A percentile compares a stretch with the other conserved stretches of the same genome.
These are phyloP conservation scores for Cladobotryum protrusum DNA, from an alignment of 2,329 filamentous ascomycete species.

Conservation along the genomic window DNA sequence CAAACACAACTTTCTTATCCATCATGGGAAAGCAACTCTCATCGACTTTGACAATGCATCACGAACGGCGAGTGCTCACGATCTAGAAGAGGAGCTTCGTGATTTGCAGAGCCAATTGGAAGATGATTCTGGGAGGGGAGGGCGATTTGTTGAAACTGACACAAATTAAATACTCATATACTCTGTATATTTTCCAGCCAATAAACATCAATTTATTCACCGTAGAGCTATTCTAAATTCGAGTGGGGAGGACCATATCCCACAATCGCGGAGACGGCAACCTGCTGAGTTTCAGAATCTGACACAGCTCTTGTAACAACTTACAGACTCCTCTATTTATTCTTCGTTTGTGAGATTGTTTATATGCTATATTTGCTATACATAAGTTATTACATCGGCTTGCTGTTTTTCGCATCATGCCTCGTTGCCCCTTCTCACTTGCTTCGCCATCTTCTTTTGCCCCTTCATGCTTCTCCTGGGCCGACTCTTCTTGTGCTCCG, in stretches of 20 bases:
- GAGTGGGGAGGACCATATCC: too few species aligned
- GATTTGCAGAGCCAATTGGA: not conserved
- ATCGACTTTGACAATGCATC: not conserved
- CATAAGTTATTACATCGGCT: not conserved
- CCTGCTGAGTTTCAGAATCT: too few species aligned
- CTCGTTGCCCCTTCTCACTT: conserved; percentile 18
- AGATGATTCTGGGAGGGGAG: not conserved
- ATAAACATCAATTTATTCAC: too few species aligned
- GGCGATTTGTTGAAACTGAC: too few species aligned
- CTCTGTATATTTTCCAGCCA: too few species aligned
- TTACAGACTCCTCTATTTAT: too few species aligned
- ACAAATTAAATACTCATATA: too few species aligned
- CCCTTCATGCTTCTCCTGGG: conserved; percentile 68
- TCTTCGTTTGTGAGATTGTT: too few species aligned
- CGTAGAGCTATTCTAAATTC: too few species aligned
- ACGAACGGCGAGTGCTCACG: not conserved
- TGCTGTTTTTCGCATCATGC: not conserved
- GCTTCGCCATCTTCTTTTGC: conserved; percentile 36
- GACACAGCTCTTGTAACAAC: too few species aligned
- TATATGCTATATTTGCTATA: not conserved
- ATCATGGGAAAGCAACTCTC: not conserved
- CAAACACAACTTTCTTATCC: conserved; percentile 29
- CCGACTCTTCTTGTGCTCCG: conserved; percentile 44
- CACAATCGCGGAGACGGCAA: too few species aligned
- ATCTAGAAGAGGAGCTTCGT: not conserved